Evolutionary conservation across 371 early-diverging fungal genomes (phyloP).

Genomic region (Parasitella parasitica): DNA sequence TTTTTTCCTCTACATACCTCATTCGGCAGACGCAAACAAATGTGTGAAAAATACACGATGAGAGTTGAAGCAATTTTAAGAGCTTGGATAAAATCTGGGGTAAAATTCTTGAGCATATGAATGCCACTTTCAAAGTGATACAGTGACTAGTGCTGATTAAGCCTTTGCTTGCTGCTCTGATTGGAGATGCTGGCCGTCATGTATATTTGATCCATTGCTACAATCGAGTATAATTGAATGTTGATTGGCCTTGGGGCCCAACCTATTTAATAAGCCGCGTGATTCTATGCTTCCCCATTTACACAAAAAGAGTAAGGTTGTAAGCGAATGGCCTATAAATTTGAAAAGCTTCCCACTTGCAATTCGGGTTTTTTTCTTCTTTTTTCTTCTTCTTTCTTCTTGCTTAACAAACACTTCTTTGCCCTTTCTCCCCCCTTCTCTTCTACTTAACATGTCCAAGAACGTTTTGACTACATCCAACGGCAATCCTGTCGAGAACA

Average conservation of each 20-base stretch:
- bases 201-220: not conserved
- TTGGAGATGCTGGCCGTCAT: not conserved
- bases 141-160: constrained; percentile 14
- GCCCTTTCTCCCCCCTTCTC: constrained; percentile 3
- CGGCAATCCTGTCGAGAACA: constrained; percentile 72
- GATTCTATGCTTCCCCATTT: not conserved
- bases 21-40: too few relatives aligned
- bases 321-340: not conserved
- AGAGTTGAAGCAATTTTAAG: not conserved
- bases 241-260: constrained; percentile 15
- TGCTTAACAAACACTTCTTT: constrained; percentile 1
- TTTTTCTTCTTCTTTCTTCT: not conserved
- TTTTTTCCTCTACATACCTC: too few relatives aligned
- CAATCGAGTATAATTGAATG: constrained; percentile 12
- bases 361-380: not conserved
- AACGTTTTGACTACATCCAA: constrained; percentile 46
- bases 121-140: not conserved
- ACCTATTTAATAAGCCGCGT: constrained; percentile 5
- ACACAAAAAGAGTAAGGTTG: not conserved
- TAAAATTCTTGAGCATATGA: not conserved
- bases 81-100: not conserved
- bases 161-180: not conserved
- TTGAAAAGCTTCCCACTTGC: not conserved
- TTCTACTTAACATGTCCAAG: constrained; percentile 17
- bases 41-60: not conserved